Evolutionary conservation across 305 asterid species (phyloP).

Genomic region (Coffea humblotiana): DNA sequence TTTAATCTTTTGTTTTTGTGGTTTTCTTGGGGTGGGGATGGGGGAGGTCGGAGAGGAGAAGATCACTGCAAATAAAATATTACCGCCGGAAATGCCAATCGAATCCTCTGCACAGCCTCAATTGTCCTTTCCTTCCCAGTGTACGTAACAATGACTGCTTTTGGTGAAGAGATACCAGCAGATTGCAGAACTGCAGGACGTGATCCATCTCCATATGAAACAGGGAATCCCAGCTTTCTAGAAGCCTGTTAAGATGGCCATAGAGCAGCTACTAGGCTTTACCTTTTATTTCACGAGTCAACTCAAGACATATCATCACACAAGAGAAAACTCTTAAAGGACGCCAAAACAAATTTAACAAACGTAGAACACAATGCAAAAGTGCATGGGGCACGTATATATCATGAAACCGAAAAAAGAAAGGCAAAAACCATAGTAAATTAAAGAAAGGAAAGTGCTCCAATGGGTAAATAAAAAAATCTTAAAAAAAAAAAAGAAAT

Average conservation of each 20-base stretch:
- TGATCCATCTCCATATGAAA: conserved; percentile 94
- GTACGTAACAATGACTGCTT: conserved; percentile 98
- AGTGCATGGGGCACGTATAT: not conserved
- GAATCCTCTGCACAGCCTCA: conserved; percentile 88
- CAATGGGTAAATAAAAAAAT: not conserved
- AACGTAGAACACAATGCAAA: not conserved
- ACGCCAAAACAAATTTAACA: not conserved
- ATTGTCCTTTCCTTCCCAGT: conserved; percentile 62
- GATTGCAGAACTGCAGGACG: conserved; percentile 95
- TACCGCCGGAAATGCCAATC: conserved; percentile 91
- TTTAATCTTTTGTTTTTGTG: too few species aligned
- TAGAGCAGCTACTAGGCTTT: not conserved
- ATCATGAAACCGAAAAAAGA: not conserved
- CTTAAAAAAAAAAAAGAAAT: too few species aligned
- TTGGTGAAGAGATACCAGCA: conserved; percentile 86
- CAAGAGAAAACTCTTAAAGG: not conserved
- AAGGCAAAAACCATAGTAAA: not conserved
- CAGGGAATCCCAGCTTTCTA: conserved; percentile 85
- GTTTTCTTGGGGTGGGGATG: conserved; percentile 1
- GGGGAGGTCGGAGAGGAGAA: conserved; percentile 11
- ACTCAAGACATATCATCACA: not conserved
- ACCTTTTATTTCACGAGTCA: not conserved
- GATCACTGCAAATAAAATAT: not conserved
- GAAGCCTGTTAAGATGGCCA: conserved; percentile 56
- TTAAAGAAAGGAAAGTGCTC: not conserved